Conservation (phyloP, 768 basidiomycete genomes). For the Suillus cothurnatus region DNA sequence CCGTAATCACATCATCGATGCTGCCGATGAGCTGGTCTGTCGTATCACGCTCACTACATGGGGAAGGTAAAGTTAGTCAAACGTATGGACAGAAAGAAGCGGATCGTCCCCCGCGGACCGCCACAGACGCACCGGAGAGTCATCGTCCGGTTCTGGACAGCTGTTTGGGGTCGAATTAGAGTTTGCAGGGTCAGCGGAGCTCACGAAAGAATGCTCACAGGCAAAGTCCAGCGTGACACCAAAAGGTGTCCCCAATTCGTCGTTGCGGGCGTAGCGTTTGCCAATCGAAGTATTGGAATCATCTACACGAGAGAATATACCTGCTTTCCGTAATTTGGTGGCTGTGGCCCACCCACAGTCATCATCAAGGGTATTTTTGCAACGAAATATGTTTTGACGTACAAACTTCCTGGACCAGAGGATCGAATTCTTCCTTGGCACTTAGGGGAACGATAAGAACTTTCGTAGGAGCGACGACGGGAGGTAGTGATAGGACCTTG, state of each 20-base stretch:
- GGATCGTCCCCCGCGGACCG: background rate
- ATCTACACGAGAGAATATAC: conserved; percentile 92
- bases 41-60: conserved; percentile 85
- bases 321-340: conserved; percentile 81
- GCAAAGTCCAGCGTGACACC: conserved; percentile 97
- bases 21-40: conserved; percentile 89
- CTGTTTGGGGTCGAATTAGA: conserved; percentile 41
- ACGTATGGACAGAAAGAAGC: conserved; percentile 4
- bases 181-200: conserved; percentile 7
- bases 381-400: conserved; percentile 39
- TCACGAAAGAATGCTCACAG: conserved; percentile 45
- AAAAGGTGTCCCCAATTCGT: conserved; percentile 97
- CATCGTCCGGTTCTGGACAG: conserved; percentile 89
- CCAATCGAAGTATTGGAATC: conserved; percentile 96
- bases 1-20: conserved; percentile 85
- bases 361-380: background rate
- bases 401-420: conserved; percentile 90
- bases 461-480: conserved; percentile 93
- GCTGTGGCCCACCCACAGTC: conserved; percentile 51
- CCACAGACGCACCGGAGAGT: conserved; percentile 75
- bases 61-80: conserved; percentile 6
- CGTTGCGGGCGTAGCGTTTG: conserved; percentile 96
- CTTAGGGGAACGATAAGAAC: conserved; percentile 95
- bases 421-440: conserved; percentile 79
- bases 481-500: conserved; percentile 88